Conservation (phyloP, 805 yeast genomes). For the Metschnikowia anglica region DNA sequence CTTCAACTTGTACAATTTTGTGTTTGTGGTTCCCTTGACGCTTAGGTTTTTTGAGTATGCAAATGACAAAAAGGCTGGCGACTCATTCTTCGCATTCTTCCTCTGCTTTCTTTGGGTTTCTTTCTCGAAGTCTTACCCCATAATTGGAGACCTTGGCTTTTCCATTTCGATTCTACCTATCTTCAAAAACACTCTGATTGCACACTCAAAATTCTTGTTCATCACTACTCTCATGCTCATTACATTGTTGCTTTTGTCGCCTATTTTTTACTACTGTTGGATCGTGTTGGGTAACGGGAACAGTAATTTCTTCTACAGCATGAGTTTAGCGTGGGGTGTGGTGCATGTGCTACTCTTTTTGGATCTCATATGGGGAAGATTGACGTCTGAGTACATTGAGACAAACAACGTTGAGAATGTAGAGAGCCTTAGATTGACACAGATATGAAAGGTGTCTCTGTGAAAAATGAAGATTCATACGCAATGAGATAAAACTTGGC, state of each 20-base stretch:
- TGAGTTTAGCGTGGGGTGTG: constrained; percentile 74
- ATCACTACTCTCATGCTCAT: constrained; percentile 47
- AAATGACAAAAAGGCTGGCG: constrained; percentile 28
- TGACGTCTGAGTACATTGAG: constrained; percentile 60
- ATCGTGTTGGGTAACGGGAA: constrained; percentile 92
- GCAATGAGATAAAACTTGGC: too few relatives aligned
- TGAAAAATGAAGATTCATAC: too few relatives aligned
- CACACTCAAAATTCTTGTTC: constrained; percentile 48
- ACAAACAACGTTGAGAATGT: constrained; percentile 38
- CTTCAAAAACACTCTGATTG: constrained; percentile 48
- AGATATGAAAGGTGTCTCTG: too few relatives aligned
- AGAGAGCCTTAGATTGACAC: constrained; percentile 45
- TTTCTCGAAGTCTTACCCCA: constrained; percentile 82
- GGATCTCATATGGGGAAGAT: constrained; percentile 80
- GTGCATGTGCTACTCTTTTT: constrained; percentile 66
- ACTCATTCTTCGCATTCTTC: constrained; percentile 57
- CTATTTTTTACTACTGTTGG: constrained; percentile 93
- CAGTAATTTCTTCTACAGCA: constrained; percentile 93
- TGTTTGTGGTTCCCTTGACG: constrained; percentile 73
- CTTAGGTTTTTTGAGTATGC: constrained; percentile 52
- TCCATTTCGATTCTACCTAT: constrained; percentile 39
- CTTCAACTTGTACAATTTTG: constrained; percentile 70
- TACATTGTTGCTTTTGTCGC: constrained; percentile 63
- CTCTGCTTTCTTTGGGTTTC: constrained; percentile 46
- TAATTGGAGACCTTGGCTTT: constrained; percentile 68